Conservation (phyloP, 202 grass and related monocot species). For the Cymbopogon flexuosus region DNA sequence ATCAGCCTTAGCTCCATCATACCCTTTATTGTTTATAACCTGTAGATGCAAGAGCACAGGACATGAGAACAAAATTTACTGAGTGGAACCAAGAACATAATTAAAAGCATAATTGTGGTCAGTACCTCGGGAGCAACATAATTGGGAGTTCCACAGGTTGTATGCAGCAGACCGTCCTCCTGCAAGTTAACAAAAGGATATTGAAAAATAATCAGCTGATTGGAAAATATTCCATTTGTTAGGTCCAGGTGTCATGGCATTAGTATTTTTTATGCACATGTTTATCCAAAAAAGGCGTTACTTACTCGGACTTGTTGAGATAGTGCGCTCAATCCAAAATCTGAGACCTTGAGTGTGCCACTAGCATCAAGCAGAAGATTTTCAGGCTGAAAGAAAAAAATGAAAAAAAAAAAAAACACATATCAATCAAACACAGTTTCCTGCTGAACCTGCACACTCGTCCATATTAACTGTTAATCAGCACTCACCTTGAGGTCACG, state of each 20-base stretch:
- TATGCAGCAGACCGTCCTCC: conserved; percentile 92
- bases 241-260: not conserved
- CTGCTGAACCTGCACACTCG: not conserved
- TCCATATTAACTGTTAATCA: not conserved
- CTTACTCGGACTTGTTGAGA: conserved; percentile 90
- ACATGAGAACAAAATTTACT: conserved; percentile 32
- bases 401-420: not conserved
- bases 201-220: conserved; percentile 2
- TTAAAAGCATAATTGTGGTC: conserved; percentile 3
- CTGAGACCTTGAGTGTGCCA: conserved; percentile 81
- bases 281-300: not conserved
- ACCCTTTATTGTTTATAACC: conserved; percentile 92
- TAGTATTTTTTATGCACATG: not conserved
- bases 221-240: not conserved
- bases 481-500: conserved; percentile 76
- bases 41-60: conserved; percentile 34
- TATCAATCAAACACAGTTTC: conserved; percentile 16
- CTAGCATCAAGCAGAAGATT: conserved; percentile 80
- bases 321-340: conserved; percentile 93
- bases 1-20: conserved; percentile 97
- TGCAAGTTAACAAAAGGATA: conserved; percentile 39
- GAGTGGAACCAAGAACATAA: conserved; percentile 3
- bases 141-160: conserved; percentile 95
- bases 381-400: conserved; percentile 74
- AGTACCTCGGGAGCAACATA: conserved; percentile 97